A percentile compares a stretch with the other conserved stretches of the same genome.
Evolutionary conservation across 2,329 filamentous ascomycete species (phyloP).

Genomic region (Aspergillus piperis): DNA sequence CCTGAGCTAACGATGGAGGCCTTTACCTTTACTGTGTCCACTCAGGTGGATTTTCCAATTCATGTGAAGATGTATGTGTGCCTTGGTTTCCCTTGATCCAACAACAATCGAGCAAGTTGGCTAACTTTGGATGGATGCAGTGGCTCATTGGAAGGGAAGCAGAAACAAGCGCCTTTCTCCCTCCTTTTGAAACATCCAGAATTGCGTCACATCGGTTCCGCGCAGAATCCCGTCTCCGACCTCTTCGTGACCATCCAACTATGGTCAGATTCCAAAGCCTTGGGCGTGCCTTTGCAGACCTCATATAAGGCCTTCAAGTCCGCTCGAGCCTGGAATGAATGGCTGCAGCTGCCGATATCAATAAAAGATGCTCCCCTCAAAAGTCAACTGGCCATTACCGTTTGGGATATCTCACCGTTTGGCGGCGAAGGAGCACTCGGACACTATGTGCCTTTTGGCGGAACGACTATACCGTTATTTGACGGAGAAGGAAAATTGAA

Average conservation of each 20-base stretch:
- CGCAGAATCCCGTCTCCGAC: slow-evolving; percentile 78
- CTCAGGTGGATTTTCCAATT: slow-evolving; percentile 73
- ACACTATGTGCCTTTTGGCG: slow-evolving; percentile 88
- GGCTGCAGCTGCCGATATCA: slow-evolving; percentile 82
- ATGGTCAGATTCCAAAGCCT: slow-evolving; percentile 92
- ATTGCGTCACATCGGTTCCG: slow-evolving; percentile 83
- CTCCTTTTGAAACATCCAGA: slow-evolving; percentile 76
- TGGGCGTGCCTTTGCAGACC: slow-evolving; percentile 90
- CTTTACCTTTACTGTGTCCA: slow-evolving; percentile 91
- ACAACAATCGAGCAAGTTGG: not conserved
- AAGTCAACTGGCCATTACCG: slow-evolving; percentile 83
- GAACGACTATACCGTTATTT: slow-evolving; percentile 89
- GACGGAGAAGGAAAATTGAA: slow-evolving; percentile 87
- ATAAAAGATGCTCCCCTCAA: slow-evolving; percentile 81
- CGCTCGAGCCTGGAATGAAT: slow-evolving; percentile 82
- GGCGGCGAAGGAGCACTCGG: slow-evolving; percentile 69
- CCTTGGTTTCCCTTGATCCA: not conserved
- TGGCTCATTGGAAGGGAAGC: slow-evolving; percentile 75
- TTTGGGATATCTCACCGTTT: slow-evolving; percentile 90
- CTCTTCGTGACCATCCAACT: slow-evolving; percentile 91
- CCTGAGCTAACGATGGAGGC: slow-evolving; percentile 70
- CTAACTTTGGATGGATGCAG: slow-evolving; percentile 43
- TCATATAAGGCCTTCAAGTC: slow-evolving; percentile 87
- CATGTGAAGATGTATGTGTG: slow-evolving; percentile 62
- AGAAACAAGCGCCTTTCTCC: slow-evolving; percentile 73